Conservation (phyloP, 176 grass and related monocot genomes). For the Hordeum marinum region DNA sequence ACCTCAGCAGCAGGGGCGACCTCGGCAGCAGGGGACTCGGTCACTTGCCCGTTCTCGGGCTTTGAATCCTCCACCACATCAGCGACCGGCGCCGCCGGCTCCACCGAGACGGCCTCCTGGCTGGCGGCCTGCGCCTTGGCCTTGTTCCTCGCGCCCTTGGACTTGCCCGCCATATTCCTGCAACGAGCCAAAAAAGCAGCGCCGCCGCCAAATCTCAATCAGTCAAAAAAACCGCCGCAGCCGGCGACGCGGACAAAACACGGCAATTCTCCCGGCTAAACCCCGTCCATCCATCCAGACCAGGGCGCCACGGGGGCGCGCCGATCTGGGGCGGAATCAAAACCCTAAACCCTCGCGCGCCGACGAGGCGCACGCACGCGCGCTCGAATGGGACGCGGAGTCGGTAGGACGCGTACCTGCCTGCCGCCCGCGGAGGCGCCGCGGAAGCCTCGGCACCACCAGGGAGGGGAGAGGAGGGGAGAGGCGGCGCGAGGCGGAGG, state of each 20-base stretch:
- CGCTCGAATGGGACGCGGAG: background rate
- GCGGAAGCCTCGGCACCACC: conserved; percentile 27
- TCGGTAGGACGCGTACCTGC: background rate
- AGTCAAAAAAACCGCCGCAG: background rate
- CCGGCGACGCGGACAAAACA: background rate
- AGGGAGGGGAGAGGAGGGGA: background rate
- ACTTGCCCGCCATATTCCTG: conserved; percentile 91
- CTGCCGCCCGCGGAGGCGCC: conserved; percentile 25
- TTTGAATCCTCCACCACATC: conserved; percentile 16
- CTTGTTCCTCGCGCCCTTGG: conserved; percentile 75
- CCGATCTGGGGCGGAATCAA: conserved; percentile 38
- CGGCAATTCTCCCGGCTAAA: background rate
- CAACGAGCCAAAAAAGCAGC: background rate
- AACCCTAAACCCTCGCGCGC: conserved; percentile 48
- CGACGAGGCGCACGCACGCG: background rate
- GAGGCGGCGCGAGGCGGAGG: conserved; percentile 49
- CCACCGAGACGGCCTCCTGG: conserved; percentile 16
- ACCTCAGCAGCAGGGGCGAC: conserved; percentile 6
- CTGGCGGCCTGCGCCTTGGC: conserved; percentile 31
- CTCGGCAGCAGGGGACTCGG: conserved; percentile 22
- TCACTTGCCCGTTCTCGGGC: conserved; percentile 45
- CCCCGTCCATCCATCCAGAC: background rate
- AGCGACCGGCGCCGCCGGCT: conserved; percentile 18
- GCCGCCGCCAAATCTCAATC: conserved; percentile 19
- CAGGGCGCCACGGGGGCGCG: background rate